Evolutionary conservation across 2,329 filamentous ascomycete species (phyloP).

Genomic region (Coniochaeta sp.): DNA sequence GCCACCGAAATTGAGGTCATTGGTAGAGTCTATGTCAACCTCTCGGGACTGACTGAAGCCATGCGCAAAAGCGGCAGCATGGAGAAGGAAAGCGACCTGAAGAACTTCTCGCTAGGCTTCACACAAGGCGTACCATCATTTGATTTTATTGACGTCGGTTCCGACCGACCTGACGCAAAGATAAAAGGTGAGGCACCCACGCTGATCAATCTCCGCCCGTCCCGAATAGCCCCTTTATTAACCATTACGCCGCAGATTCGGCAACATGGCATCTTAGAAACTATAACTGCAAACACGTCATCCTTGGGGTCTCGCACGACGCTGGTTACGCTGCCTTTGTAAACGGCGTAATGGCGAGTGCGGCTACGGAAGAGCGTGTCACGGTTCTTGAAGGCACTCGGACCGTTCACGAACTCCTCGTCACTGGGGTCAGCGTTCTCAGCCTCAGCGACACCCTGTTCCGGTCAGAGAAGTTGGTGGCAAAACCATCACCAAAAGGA

Average conservation of each 20-base stretch:
- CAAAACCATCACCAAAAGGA: conserved; percentile 14
- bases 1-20: conserved; percentile 49
- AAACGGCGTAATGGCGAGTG: conserved; percentile 43
- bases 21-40: conserved; percentile 49
- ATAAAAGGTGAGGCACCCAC: conserved; percentile 42
- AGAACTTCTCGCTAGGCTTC: conserved; percentile 53
- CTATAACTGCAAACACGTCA: conserved; percentile 53
- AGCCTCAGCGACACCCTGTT: conserved; percentile 42
- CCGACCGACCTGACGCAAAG: conserved; percentile 52
- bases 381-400: conserved; percentile 48
- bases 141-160: conserved; percentile 58
- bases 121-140: conserved; percentile 51
- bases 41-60: conserved; percentile 40
- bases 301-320: conserved; percentile 57
- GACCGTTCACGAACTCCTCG: conserved; percentile 39
- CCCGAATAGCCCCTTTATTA: conserved; percentile 6
- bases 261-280: conserved; percentile 53
- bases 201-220: neutral
- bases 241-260: conserved; percentile 29
- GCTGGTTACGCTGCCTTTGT: conserved; percentile 53
- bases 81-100: conserved; percentile 36
- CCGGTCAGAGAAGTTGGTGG: conserved; percentile 43
- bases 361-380: conserved; percentile 34
- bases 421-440: conserved; percentile 38
- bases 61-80: conserved; percentile 42